Evolutionary conservation across 2,329 filamentous ascomycete genomes (phyloP).

Genomic region (Metarhizium sp.): DNA sequence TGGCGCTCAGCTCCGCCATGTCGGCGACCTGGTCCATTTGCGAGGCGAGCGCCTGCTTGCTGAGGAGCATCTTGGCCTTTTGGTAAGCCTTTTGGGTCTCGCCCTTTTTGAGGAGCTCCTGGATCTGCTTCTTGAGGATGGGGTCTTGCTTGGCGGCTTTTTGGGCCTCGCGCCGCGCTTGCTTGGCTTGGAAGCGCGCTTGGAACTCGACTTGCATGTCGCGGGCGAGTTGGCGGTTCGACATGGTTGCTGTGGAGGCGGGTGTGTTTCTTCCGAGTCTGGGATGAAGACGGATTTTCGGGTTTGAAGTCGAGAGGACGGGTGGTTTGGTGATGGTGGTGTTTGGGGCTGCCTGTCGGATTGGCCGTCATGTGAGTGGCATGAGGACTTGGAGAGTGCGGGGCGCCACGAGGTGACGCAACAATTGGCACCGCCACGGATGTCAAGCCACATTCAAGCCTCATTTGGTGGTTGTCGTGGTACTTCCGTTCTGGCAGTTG

Average conservation of each 20-base stretch:
- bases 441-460: not conserved
- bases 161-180: constrained; percentile 50
- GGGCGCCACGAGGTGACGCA: constrained; percentile 11
- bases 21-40: constrained; percentile 58
- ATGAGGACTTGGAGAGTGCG: not conserved
- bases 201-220: constrained; percentile 57
- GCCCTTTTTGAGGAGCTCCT: constrained; percentile 52
- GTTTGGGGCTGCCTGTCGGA: not conserved
- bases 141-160: constrained; percentile 54
- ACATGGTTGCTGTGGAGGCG: constrained; percentile 29
- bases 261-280: not conserved
- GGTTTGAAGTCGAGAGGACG: too few relatives aligned
- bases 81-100: constrained; percentile 55
- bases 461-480: not conserved
- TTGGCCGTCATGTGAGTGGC: constrained; percentile 8
- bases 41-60: constrained; percentile 51
- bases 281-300: not conserved
- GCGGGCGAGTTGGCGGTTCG: constrained; percentile 47
- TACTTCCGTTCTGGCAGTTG: too few relatives aligned
- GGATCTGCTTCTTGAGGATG: constrained; percentile 53
- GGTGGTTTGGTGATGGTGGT: not conserved
- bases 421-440: not conserved
- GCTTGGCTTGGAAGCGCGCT: constrained; percentile 54
- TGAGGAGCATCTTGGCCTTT: constrained; percentile 53
- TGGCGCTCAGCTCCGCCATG: constrained; percentile 51